phyloP scores from a whole-genome alignment of 768 basidiomycete species.

The Lactarius sanguifluus region DNA sequence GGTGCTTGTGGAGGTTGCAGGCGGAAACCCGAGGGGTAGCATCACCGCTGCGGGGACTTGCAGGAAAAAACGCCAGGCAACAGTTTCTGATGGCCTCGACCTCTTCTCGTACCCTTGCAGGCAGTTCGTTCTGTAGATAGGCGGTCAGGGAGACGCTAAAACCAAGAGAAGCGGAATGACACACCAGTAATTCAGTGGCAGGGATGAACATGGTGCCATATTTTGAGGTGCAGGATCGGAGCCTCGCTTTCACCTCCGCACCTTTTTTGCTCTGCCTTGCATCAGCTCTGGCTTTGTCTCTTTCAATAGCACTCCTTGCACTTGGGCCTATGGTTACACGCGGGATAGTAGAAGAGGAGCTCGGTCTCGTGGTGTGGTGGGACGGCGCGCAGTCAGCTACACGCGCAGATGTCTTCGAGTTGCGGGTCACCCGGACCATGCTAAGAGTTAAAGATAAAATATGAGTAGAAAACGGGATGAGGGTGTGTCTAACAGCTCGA shows the following conservation, averaged over 20 bases:
- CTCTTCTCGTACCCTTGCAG: slow-evolving; percentile 15
- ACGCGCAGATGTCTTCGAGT: neutral
- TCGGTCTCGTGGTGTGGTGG: neutral
- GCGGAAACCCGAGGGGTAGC: neutral
- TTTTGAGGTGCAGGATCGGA: neutral
- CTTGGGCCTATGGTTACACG: neutral
- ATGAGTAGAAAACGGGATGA: neutral
- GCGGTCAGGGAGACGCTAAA: neutral
- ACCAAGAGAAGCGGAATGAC: neutral
- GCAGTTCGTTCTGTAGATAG: slow-evolving; percentile 6
- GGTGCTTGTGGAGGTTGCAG: slow-evolving; percentile 13
- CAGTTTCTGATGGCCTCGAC: slow-evolving; percentile 7
- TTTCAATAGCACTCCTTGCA: neutral
- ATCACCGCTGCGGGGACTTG: neutral
- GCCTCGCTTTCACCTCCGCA: neutral
- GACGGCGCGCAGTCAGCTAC: slow-evolving; percentile 8
- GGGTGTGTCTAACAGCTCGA: neutral
- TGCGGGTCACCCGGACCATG: slow-evolving; percentile 11
- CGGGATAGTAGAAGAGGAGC: neutral
- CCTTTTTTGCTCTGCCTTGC: neutral
- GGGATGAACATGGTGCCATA: slow-evolving; percentile 2
- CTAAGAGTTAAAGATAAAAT: neutral
- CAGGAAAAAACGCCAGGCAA: neutral
- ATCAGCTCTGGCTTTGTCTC: neutral
- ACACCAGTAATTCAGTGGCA: slow-evolving; percentile 7